These are phyloP conservation scores for Cytospora leucostoma DNA, from an alignment of 2,329 filamentous ascomycete species.

Conservation along the genomic window DNA sequence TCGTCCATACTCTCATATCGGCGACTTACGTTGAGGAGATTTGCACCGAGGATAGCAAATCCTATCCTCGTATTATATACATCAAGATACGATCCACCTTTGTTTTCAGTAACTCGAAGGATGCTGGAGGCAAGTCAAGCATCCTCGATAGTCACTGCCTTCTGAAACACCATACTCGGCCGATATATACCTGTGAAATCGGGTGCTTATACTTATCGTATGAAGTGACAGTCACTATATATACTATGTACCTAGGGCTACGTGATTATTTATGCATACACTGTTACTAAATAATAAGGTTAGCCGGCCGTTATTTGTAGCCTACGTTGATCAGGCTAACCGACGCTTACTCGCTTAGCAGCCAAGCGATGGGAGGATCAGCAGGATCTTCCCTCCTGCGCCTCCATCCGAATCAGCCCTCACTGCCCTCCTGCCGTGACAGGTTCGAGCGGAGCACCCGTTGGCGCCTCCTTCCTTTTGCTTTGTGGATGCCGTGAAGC, in stretches of 20 bases:
- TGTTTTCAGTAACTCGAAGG: not conserved
- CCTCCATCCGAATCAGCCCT: not conserved
- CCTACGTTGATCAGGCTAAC: not conserved
- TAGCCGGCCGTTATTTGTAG: not conserved
- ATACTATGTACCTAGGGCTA: too few relatives aligned
- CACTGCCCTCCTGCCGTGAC: too few relatives aligned
- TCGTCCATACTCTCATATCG: too few relatives aligned
- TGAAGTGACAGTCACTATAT: too few relatives aligned
- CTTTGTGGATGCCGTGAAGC: not conserved
- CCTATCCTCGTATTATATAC: too few relatives aligned
- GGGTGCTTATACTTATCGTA: too few relatives aligned
- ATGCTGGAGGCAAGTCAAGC: not conserved
- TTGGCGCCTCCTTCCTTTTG: not conserved
- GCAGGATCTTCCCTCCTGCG: not conserved
- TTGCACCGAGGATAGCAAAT: too few relatives aligned
- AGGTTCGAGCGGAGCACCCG: too few relatives aligned
- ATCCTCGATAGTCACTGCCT: not conserved
- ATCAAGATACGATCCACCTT: too few relatives aligned
- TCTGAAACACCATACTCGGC: not conserved
- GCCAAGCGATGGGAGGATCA: not conserved
- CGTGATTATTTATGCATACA: too few relatives aligned
- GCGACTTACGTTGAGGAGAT: too few relatives aligned
- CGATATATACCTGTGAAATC: not conserved
- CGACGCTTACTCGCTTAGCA: not conserved
- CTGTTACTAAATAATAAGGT: not conserved